Conservation (phyloP, 129 eudicot genomes). For the Artemisia annua region DNA sequence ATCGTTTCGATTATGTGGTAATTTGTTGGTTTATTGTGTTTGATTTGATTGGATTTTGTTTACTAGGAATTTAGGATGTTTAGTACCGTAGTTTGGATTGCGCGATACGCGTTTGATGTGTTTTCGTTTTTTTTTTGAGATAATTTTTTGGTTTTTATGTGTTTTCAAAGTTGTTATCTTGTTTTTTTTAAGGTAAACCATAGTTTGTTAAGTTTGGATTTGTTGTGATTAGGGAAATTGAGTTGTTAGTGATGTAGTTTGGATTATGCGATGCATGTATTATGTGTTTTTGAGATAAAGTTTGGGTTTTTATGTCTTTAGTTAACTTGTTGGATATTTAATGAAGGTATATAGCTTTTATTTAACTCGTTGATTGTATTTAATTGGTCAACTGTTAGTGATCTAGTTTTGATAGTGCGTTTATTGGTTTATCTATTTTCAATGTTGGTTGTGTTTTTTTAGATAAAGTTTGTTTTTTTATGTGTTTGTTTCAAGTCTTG, state of each 20-base stretch:
- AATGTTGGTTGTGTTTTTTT: background rate
- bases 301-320: background rate
- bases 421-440: background rate
- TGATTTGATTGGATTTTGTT: too few species aligned
- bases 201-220: background rate
- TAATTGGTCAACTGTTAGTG: too few species aligned
- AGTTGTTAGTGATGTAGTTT: too few species aligned
- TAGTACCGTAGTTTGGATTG: too few species aligned
- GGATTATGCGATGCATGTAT: background rate
- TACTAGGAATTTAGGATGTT: too few species aligned
- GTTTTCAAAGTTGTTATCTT: background rate
- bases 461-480: background rate
- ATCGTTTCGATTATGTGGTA: too few species aligned
- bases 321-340: background rate
- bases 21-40: too few species aligned
- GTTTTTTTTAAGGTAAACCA: background rate
- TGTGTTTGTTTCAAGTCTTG: background rate
- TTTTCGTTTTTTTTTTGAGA: background rate
- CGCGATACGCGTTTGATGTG: background rate
- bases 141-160: background rate
- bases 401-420: too few species aligned
- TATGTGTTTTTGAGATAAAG: background rate
- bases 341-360: background rate
- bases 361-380: too few species aligned
- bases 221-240: too few species aligned